Evolutionary conservation across 1,284 basidiomycete genomes (phyloP).

Genomic region (Phaffia rhodozyma): DNA sequence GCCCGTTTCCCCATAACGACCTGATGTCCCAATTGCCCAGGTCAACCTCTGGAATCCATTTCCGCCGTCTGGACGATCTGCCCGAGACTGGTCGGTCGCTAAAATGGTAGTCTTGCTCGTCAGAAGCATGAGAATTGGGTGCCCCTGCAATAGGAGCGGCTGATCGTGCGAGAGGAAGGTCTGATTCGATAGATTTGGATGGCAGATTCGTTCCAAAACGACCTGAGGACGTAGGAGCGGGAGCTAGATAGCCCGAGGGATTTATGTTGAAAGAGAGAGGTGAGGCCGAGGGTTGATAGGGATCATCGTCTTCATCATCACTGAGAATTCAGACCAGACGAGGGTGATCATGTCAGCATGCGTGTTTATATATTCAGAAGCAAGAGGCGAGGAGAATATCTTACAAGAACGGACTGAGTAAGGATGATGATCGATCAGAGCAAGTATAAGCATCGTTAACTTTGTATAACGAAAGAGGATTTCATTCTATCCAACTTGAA

Average conservation of each 20-base stretch:
- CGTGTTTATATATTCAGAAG: neutral
- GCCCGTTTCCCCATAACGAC: conserved; percentile 18
- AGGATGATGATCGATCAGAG: neutral
- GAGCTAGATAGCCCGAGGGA: conserved; percentile 5
- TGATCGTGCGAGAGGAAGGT: conserved; percentile 28
- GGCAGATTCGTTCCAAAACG: neutral
- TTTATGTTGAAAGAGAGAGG: conserved; percentile 8
- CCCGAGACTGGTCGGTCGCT: conserved; percentile 19
- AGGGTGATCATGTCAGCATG: neutral
- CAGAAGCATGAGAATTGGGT: neutral
- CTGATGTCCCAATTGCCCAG: conserved; percentile 21
- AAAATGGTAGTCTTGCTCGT: conserved; percentile 25
- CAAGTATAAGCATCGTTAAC: neutral
- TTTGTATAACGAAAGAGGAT: no score
- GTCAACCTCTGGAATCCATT: conserved; percentile 15
- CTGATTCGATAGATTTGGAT: conserved; percentile 18
- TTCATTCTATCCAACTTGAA: no score
- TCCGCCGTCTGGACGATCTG: conserved; percentile 17
- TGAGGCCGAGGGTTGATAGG: neutral
- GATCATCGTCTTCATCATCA: conserved; percentile 16
- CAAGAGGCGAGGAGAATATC: neutral
- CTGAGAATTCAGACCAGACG: neutral
- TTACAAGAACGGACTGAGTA: conserved; percentile 14
- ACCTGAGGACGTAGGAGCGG: conserved; percentile 1
- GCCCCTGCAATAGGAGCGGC: conserved; percentile 30